Evolutionary conservation across 2,329 filamentous ascomycete species (phyloP).

Genomic region (Microdochium paspali): DNA sequence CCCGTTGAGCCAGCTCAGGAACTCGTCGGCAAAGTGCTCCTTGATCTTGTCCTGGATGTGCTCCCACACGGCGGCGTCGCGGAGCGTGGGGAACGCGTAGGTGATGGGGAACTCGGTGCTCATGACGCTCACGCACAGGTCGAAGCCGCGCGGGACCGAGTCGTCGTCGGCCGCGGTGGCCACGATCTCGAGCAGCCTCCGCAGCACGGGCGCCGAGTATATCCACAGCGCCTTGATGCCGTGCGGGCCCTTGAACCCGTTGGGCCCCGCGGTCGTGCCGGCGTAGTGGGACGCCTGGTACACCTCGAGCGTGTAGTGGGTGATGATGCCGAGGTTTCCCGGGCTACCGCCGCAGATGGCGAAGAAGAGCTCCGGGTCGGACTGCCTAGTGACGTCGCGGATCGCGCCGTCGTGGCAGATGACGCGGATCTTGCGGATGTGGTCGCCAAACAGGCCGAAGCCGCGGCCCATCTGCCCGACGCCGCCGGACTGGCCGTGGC

Average conservation of each 20-base stretch:
- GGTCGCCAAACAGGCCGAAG: slow-evolving; percentile 45
- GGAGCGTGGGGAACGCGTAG: slow-evolving; percentile 24
- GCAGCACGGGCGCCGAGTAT: slow-evolving; percentile 27
- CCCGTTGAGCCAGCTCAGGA: slow-evolving; percentile 18
- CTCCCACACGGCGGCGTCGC: slow-evolving; percentile 17
- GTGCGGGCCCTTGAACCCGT: slow-evolving; percentile 19
- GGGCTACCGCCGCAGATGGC: slow-evolving; percentile 48
- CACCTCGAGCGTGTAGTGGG: slow-evolving; percentile 39
- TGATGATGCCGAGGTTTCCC: slow-evolving; percentile 47
- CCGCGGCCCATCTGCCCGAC: slow-evolving; percentile 35
- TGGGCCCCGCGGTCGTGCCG: slow-evolving; percentile 13
- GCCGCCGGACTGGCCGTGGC: slow-evolving; percentile 37
- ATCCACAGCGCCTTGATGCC: slow-evolving; percentile 31
- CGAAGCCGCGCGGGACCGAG: slow-evolving; percentile 33
- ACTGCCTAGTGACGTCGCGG: slow-evolving; percentile 32
- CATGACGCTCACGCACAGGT: slow-evolving; percentile 35
- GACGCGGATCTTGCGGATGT: slow-evolving; percentile 36
- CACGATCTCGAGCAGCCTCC: slow-evolving; percentile 25
- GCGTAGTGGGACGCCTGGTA: slow-evolving; percentile 1
- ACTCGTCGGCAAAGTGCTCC: slow-evolving; percentile 25
- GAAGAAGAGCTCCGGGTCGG: slow-evolving; percentile 49
- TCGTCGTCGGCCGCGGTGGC: slow-evolving; percentile 33
- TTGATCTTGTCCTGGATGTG: slow-evolving; percentile 23
- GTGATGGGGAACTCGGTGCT: slow-evolving; percentile 27
- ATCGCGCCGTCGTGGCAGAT: slow-evolving; percentile 35